Evolutionary conservation across 345 rosid genomes (phyloP).

Genomic region (Populus ilicifolia): DNA sequence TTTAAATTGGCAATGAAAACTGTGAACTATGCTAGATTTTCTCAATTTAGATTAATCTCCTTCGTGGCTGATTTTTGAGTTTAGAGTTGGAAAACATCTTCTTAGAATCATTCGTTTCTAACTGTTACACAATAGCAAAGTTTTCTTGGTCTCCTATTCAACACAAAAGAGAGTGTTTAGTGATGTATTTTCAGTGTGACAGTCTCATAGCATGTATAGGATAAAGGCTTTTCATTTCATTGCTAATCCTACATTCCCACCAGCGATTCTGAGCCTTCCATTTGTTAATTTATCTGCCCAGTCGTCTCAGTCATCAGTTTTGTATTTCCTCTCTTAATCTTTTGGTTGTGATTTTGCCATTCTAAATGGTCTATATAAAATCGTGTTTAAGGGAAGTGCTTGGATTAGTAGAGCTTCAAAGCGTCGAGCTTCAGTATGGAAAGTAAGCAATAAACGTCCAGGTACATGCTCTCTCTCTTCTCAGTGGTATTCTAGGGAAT

Average conservation of each 20-base stretch:
- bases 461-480: conserved; percentile 28
- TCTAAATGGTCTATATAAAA: not conserved
- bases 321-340: not conserved
- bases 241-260: not conserved
- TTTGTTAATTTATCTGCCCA: not conserved
- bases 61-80: not conserved
- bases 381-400: conserved; percentile 49
- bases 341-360: conserved; percentile 1
- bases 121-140: not conserved
- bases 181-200: not conserved
- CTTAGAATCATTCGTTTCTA: not conserved
- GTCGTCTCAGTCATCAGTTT: not conserved
- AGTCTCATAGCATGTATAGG: not conserved
- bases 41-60: not conserved
- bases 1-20: not conserved
- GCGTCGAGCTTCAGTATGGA: conserved; percentile 55
- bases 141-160: not conserved
- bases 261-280: not conserved
- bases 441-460: conserved; percentile 59
- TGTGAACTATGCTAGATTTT: not conserved
- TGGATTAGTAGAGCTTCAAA: conserved; percentile 75
- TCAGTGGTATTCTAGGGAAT: not conserved
- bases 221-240: not conserved
- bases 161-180: not conserved
- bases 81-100: not conserved